Conservation (phyloP, 129 eudicot species). For the Arctium lappa region DNA sequence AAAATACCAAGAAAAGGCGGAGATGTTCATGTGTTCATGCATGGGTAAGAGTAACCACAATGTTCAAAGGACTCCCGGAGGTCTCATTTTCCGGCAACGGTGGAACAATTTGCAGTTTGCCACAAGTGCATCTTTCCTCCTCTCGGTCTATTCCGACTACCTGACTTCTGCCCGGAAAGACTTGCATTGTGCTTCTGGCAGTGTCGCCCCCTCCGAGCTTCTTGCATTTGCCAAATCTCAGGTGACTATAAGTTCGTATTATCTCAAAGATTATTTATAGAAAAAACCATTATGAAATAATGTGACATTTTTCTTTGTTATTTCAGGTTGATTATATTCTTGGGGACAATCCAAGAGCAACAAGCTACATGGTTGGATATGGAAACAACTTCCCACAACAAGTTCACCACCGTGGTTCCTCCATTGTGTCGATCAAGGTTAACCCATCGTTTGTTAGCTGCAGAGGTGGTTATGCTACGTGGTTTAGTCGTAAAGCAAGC, state of each 20-base stretch:
- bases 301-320: neutral
- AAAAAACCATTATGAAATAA: neutral
- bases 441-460: slow-evolving; percentile 80
- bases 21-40: slow-evolving; percentile 89
- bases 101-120: slow-evolving; percentile 98
- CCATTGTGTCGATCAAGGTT: slow-evolving; percentile 85
- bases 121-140: slow-evolving; percentile 90
- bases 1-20: slow-evolving; percentile 80
- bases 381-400: slow-evolving; percentile 84
- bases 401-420: slow-evolving; percentile 91
- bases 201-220: slow-evolving; percentile 68
- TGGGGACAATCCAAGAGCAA: slow-evolving; percentile 96
- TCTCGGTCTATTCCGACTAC: slow-evolving; percentile 83
- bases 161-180: slow-evolving; percentile 66
- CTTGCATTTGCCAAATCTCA: slow-evolving; percentile 79
- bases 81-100: slow-evolving; percentile 77
- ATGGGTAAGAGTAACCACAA: slow-evolving; percentile 71
- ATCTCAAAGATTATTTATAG: neutral
- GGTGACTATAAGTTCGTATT: slow-evolving; percentile 27
- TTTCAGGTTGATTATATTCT: slow-evolving; percentile 86
- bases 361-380: slow-evolving; percentile 99
- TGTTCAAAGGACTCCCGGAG: slow-evolving; percentile 90
- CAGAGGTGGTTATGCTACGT: slow-evolving; percentile 91
- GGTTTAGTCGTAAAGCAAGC: slow-evolving; percentile 80
- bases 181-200: slow-evolving; percentile 58